Evolutionary conservation across 2,329 filamentous ascomycete species (phyloP).

Genomic region (Diaporthe sp.): DNA sequence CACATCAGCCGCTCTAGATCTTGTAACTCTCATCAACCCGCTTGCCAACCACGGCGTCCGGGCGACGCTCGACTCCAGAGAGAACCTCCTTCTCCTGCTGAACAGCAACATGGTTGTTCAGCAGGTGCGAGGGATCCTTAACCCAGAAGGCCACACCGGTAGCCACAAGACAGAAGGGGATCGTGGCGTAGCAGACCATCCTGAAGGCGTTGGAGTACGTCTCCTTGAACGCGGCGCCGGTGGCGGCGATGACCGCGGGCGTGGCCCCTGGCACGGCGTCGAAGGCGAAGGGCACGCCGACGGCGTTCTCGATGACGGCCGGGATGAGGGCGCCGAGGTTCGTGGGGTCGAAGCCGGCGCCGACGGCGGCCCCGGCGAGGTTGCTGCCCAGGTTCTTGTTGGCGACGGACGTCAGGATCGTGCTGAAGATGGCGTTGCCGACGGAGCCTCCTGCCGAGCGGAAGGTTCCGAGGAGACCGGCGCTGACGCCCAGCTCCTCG

Average conservation of each 20-base stretch:
- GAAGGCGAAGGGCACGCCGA: conserved; percentile 47
- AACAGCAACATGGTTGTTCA: conserved; percentile 51
- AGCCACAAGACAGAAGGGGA: conserved; percentile 47
- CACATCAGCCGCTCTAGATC: background rate
- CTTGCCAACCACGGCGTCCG: background rate
- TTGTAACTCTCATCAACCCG: background rate
- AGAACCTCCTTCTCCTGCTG: conserved; percentile 48
- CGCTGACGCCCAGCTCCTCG: conserved; percentile 48
- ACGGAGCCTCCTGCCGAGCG: conserved; percentile 50
- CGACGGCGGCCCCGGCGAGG: conserved; percentile 48
- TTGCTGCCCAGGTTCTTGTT: conserved; percentile 47
- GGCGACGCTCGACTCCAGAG: conserved; percentile 6
- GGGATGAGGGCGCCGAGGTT: conserved; percentile 46
- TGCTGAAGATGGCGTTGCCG: conserved; percentile 52
- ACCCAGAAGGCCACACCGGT: conserved; percentile 43
- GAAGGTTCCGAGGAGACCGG: conserved; percentile 50
- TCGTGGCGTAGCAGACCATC: conserved; percentile 46
- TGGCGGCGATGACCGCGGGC: conserved; percentile 28
- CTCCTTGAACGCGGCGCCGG: conserved; percentile 45
- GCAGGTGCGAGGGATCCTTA: conserved; percentile 48
- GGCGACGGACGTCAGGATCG: conserved; percentile 49
- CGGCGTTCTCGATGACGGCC: conserved; percentile 48
- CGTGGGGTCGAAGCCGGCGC: conserved; percentile 44
- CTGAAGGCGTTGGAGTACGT: conserved; percentile 49
- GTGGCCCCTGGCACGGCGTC: conserved; percentile 45